Evolutionary conservation across 805 yeast genomes (phyloP), one percentile per base, ranked within the genome.

Genomic region (Brettanomyces custersianus): DNA sequence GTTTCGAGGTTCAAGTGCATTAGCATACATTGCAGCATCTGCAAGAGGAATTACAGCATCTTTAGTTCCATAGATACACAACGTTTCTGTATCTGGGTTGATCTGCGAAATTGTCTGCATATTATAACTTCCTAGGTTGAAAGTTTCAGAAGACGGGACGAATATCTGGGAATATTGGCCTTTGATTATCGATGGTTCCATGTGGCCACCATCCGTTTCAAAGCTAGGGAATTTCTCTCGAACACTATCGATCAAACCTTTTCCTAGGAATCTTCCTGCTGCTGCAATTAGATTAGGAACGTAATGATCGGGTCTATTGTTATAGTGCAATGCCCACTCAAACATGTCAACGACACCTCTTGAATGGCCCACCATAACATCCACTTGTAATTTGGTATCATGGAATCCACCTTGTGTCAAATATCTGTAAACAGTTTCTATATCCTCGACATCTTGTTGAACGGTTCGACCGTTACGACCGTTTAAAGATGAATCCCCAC

Each of bases 301-400:
- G 25, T 38, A 38, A 1, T 32, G 26, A 4, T 51, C 57, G n/a
- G n/a, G n/a, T 13, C 15, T 7, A 26, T 57, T 37, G 19, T 63
- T 57, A 38, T 71, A 72, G 26, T 56, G 38, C 23, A 72, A 40
- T 3, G 80, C 79, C 82, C 88, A 88, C 37, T 71, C 60, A 48
- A 84, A 77, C 77, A 78, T 74, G 4, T 88, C 78, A 20, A 81
- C 69, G 4, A 74, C 67, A 8, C 95, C 96, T 40, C 96, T 65
- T 0, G 95, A 84, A 55, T 88, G 96, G 3, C 76, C 80, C 21
- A 83, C 69, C 4, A 87, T 61, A 2, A 82, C 62, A 36, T 72
- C 70, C 16, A 82, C 55, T 4, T 68, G 55, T 36, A 76, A 62
- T 32, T 59, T 54, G 7, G 59, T 56, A 2, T 66, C 68, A 33